A percentile compares a stretch with the other conserved stretches of the same genome.
These are phyloP conservation scores for Acanthamoeba polyphaga DNA, from an alignment of 208 protist genomes.

Conservation along the genomic window DNA sequence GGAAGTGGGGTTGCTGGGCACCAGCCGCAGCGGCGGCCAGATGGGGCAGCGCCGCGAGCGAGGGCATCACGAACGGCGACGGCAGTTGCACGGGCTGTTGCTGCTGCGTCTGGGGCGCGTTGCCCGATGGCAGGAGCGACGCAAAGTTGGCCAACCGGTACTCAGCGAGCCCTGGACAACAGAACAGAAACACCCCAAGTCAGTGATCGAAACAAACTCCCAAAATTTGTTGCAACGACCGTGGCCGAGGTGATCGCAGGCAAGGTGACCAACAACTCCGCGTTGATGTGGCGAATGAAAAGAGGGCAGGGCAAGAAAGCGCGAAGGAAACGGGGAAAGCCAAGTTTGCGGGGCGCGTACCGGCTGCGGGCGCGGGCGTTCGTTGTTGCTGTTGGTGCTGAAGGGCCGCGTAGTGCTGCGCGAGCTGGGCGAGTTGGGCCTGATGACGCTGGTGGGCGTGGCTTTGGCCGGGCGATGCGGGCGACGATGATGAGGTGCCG, in stretches of 20 bases:
- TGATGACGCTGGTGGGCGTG: neutral
- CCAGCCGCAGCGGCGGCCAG: neutral
- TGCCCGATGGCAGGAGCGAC: neutral
- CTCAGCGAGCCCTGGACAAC: neutral
- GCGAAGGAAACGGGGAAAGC: too few species aligned
- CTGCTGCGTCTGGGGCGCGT: neutral
- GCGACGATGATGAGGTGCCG: neutral
- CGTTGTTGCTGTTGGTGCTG: too few species aligned
- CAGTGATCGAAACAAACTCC: too few species aligned
- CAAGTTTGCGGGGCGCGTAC: too few species aligned
- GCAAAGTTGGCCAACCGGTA: constrained; percentile 5
- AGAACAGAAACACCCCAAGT: too few species aligned
- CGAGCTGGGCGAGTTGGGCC: neutral
- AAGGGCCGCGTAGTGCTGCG: too few species aligned
- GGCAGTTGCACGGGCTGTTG: neutral
- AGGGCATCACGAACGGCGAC: neutral
- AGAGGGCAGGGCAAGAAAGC: too few species aligned
- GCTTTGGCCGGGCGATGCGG: neutral
- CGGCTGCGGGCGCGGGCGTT: too few species aligned
- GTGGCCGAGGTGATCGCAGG: too few species aligned
- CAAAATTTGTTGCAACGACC: too few species aligned
- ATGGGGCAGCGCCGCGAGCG: neutral
- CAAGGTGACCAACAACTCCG: too few species aligned
- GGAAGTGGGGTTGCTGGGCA: neutral
- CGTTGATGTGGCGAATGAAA: too few species aligned